These are phyloP conservation scores for Chenopodium album DNA, from an alignment of 148 eudicot species.

Conservation along the genomic window DNA sequence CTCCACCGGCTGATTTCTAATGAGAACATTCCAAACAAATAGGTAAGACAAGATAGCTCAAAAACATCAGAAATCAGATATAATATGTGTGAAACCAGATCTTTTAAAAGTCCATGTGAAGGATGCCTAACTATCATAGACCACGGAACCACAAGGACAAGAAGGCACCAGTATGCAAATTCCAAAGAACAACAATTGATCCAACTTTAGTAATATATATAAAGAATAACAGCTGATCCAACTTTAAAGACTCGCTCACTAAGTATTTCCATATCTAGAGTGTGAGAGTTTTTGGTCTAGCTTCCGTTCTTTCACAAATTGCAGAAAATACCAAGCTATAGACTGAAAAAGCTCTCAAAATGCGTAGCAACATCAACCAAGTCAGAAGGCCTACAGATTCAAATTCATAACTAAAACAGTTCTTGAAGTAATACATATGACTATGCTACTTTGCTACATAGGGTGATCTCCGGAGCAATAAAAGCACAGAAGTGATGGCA, in stretches of 20 bases:
- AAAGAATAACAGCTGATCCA: background rate
- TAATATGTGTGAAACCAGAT: background rate
- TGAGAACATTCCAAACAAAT: background rate
- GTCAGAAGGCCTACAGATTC: background rate
- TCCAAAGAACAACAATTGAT: background rate
- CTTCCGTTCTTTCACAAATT: background rate
- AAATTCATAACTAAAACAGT: background rate
- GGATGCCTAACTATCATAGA: background rate
- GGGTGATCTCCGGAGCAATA: background rate
- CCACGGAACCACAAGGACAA: background rate
- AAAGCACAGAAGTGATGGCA: background rate
- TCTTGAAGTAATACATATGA: background rate
- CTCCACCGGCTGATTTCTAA: conserved; percentile 98
- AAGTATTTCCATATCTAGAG: background rate
- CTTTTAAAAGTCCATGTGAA: background rate
- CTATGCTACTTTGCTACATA: background rate
- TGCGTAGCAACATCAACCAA: background rate
- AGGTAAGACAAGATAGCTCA: background rate
- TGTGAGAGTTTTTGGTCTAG: background rate
- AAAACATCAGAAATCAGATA: background rate
- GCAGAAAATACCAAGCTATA: background rate
- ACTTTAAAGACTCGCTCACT: background rate
- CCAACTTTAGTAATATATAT: background rate
- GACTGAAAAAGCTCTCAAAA: background rate
- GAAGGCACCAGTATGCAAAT: background rate